These are phyloP conservation scores for Sextonia rubra DNA, from an alignment of 164 flowering plant genomes.

Conservation along the genomic window DNA sequence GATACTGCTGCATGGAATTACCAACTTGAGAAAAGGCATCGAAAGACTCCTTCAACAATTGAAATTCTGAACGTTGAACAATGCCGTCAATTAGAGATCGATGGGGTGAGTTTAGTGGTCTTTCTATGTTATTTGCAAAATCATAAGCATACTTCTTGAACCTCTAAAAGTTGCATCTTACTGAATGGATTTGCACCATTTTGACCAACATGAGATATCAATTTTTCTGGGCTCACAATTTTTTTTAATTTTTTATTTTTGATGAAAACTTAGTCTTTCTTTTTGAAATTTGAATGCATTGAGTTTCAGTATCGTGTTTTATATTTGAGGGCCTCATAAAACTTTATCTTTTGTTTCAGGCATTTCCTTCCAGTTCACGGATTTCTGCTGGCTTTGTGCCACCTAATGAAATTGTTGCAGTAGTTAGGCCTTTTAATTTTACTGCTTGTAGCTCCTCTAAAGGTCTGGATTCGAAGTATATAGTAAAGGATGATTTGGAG, in stretches of 20 bases:
- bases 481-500: constrained; percentile 36
- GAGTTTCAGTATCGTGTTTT: not conserved
- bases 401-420: constrained; percentile 56
- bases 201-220: not conserved
- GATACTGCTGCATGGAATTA: constrained; percentile 38
- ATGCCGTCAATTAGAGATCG: constrained; percentile 50
- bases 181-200: not conserved
- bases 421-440: constrained; percentile 56
- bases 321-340: not conserved
- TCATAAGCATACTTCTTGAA: not conserved
- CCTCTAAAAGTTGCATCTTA: not conserved
- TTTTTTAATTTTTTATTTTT: no score
- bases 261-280: no score
- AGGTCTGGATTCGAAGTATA: constrained; percentile 48
- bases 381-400: constrained; percentile 47
- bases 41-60: constrained; percentile 49
- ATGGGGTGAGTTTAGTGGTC: constrained; percentile 35
- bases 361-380: constrained; percentile 29
- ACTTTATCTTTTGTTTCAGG: constrained; percentile 33
- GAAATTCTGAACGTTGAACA: constrained; percentile 38
- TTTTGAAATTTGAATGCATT: no score
- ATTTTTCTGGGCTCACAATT: not conserved
- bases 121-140: not conserved
- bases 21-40: constrained; percentile 37
- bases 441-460: constrained; percentile 21